Percentiles rank a stretch among this genome's conserved stretches.
Evolutionary conservation across 23 red algal genomes (phyloP).

Genomic region (Gracilaria domingensis): DNA sequence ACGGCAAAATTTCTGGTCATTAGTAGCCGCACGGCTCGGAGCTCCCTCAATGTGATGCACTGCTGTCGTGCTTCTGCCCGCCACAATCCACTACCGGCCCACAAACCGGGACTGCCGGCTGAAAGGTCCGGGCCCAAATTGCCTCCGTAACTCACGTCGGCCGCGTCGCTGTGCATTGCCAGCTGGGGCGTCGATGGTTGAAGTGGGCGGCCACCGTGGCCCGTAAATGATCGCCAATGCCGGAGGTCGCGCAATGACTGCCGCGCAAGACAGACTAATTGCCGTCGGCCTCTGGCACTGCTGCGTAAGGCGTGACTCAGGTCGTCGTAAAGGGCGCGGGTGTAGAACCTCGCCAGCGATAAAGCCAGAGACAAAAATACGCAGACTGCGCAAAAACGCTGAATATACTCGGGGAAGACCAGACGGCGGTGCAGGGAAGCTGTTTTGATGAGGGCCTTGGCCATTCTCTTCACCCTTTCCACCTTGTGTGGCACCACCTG

Average conservation of each 20-base stretch:
- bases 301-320: no score
- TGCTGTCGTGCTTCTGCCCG: not conserved
- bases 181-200: not conserved
- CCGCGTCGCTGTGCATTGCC: constrained; percentile 1
- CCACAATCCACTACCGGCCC: not conserved
- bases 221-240: not conserved
- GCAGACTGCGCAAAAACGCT: no score
- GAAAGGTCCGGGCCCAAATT: not conserved
- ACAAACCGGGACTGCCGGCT: not conserved
- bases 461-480: no score
- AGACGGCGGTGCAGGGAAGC: no score
- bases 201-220: not conserved
- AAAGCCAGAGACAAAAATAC: no score
- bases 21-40: constrained; percentile 8
- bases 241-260: constrained; percentile 27
- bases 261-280: no score
- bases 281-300: no score
- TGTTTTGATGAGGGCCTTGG: no score
- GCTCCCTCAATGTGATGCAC: not conserved
- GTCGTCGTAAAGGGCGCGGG: no score
- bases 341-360: no score
- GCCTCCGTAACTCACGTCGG: constrained; percentile 3
- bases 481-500: no score
- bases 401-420: no score
- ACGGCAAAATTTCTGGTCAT: not conserved